These are phyloP conservation scores for Thermothielavioides terrestris DNA, from an alignment of 495 filamentous ascomycete genomes.

Conservation along the genomic window DNA sequence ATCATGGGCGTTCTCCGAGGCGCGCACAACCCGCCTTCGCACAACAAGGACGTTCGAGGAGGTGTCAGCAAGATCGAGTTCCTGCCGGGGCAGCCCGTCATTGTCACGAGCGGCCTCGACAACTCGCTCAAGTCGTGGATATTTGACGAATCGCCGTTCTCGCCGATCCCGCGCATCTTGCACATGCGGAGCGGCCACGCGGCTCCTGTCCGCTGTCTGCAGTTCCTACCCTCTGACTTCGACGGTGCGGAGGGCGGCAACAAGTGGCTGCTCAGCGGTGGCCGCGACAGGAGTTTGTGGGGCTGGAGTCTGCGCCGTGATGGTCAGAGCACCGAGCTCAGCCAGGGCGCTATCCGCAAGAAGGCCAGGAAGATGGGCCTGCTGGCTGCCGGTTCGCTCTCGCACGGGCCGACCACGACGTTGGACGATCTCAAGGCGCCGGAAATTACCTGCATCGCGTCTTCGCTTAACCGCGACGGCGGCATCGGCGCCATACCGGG, in stretches of 20 bases:
- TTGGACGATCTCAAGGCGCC: conserved; percentile 78
- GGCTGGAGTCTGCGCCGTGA: conserved; percentile 90
- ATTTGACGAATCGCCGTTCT: conserved; percentile 80
- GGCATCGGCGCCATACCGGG: conserved; percentile 74
- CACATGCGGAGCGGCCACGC: conserved; percentile 83
- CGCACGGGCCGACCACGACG: conserved; percentile 45
- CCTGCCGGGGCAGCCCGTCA: conserved; percentile 78
- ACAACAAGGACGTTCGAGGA: conserved; percentile 36
- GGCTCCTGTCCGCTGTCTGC: conserved; percentile 66
- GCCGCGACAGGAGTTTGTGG: conserved; percentile 83
- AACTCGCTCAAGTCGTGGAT: conserved; percentile 95
- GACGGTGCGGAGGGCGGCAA: conserved; percentile 80
- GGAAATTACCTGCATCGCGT: conserved; percentile 81
- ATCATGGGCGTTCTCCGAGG: conserved; percentile 73
- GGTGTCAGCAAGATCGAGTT: conserved; percentile 79
- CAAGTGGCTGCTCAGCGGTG: conserved; percentile 91
- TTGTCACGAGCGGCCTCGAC: conserved; percentile 83
- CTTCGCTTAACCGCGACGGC: conserved; percentile 84
- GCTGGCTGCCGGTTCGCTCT: conserved; percentile 39
- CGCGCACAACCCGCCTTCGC: conserved; percentile 68
- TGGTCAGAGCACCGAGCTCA: conserved; percentile 87
- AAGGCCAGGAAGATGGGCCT: conserved; percentile 78
- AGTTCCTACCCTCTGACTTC: conserved; percentile 75
- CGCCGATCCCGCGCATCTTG: conserved; percentile 70
- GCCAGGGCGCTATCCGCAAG: conserved; percentile 73